Base-by-base conservation (phyloP, 306 rosid species). In the Canavalia ensiformis region DNA sequence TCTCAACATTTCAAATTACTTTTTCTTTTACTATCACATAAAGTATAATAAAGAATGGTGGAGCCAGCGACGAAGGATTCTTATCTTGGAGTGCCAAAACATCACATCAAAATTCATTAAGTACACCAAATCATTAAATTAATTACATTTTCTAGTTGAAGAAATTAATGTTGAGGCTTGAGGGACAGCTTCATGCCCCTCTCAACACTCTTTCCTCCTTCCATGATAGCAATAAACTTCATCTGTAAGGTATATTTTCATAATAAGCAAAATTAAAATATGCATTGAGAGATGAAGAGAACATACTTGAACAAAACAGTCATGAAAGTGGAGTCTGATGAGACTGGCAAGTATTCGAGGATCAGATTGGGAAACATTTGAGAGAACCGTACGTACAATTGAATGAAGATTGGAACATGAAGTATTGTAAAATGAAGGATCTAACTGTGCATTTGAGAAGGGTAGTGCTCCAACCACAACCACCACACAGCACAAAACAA, bases 301-400 rank as follows among this genome's bases (percentile, higher is more conserved):
- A 31, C 3, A 5, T 64, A 64, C 69, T 7, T 64, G 69, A 64
- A 64, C 69, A 37, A 64, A 64, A 64, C 69, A 64, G 49, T 64
- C 69, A 10, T 64, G 69, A 64, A 64, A 64, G 31, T 64, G 69
- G 66, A 89, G 84, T 51, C 92, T 83, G 30, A 76, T 9, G 82
- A 89, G 82, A 81, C 89, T 85, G 12, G 81, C 90, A 13, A 81
- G 81, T 0, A 87, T 87, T 0, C 88, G 75, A 0, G 86, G 74
- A 70, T 89, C 90, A 2, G 81, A 65, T 57, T 3, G 34, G 4
- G 85, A 78, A 71, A 87, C 87, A 0, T 69, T 39, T 6, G 49
- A 1, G 46, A 89, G 76, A 0, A 81, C 78, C 0, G 4, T 58
- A 25, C 64, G 39, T 0, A 89, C 85, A 10, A 75, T 58, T 65